Evolutionary conservation across 176 grass and related monocot genomes (phyloP), one percentile per base, ranked within the genome.

Genomic region (Cenchrus fungigraminus): DNA sequence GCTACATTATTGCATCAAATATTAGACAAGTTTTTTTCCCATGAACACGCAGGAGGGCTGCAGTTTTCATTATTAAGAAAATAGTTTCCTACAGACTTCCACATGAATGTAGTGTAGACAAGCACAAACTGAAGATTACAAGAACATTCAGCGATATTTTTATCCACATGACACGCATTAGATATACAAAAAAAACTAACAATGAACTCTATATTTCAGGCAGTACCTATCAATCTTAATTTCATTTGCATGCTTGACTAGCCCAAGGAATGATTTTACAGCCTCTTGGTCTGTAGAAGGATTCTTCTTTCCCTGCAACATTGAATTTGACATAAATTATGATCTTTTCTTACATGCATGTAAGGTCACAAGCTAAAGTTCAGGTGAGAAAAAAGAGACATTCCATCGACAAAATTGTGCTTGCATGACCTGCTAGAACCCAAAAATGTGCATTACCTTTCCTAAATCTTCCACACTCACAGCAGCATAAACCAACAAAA

Each of bases 251-350:
- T 92, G 71, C 55, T 73, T 98, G 29, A 95, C 85, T 83, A 90
- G 83, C 55, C 66, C 71, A 85, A 98, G 96, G 86, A 98, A 98
- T 4, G 67, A 81, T 80, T 89, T 80, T 74, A 98, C 96, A 83
- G 87, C 73, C 45, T 91, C 77, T 78, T 32, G 76, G 68, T 95
- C 93, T 29, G 91, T 98, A 82, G 80, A 87, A 85, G 93, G 93
- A 92, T 98, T 95, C 79, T 85, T 95, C 85, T 98, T 98, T 57
- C 96, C 96, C 96, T 98, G 89, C 49, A 92, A 57, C 57, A 67
- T 76, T 40, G 12, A 82, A 74, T 13, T 82, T 37, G 16, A 65
- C 17, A 71, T 60, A 62, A 76, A 32, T 47, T 71, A 8, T 29
- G 40, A 73, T 56, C 6, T 61, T 11, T 78, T 34, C 65, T 54